phyloP scores from a whole-genome alignment of 768 basidiomycete species.

The Cantharellus anzutake region DNA sequence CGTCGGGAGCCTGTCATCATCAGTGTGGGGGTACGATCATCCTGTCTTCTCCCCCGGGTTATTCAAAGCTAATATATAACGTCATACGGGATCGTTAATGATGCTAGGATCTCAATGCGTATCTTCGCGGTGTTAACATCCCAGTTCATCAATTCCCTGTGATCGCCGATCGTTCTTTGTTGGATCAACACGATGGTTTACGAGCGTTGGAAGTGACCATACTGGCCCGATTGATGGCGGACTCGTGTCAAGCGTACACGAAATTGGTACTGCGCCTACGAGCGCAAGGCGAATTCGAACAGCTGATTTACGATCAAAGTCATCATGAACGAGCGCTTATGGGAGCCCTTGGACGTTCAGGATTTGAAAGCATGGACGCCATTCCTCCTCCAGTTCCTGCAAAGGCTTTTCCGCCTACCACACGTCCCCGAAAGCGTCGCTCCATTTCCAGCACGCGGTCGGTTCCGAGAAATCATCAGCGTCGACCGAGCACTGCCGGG shows the following conservation, averaged over 20 bases:
- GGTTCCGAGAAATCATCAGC: neutral
- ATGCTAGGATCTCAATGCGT: slow-evolving; percentile 55
- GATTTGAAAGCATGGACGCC: neutral
- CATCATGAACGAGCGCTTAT: slow-evolving; percentile 1
- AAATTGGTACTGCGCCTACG: slow-evolving; percentile 64
- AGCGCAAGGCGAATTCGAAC: slow-evolving; percentile 52
- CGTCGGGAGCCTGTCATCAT: slow-evolving; percentile 38
- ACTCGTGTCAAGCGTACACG: slow-evolving; percentile 55
- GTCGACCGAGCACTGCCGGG: neutral
- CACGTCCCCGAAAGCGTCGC: neutral
- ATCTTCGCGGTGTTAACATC: slow-evolving; percentile 60
- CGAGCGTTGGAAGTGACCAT: slow-evolving; percentile 1
- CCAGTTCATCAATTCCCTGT: slow-evolving; percentile 56
- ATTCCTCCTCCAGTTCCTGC: neutral
- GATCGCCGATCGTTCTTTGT: slow-evolving; percentile 36
- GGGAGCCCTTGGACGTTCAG: neutral
- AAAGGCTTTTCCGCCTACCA: neutral
- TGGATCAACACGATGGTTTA: slow-evolving; percentile 17
- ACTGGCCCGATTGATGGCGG: slow-evolving; percentile 15
- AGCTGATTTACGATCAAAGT: slow-evolving; percentile 1
- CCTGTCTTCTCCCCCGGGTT: slow-evolving; percentile 2
- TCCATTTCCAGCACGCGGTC: neutral
- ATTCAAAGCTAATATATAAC: neutral
- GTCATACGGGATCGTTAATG: neutral
- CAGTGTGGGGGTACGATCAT: slow-evolving; percentile 33